Conservation (phyloP, 257 asterid species). For the Nicotiana tabacum region DNA sequence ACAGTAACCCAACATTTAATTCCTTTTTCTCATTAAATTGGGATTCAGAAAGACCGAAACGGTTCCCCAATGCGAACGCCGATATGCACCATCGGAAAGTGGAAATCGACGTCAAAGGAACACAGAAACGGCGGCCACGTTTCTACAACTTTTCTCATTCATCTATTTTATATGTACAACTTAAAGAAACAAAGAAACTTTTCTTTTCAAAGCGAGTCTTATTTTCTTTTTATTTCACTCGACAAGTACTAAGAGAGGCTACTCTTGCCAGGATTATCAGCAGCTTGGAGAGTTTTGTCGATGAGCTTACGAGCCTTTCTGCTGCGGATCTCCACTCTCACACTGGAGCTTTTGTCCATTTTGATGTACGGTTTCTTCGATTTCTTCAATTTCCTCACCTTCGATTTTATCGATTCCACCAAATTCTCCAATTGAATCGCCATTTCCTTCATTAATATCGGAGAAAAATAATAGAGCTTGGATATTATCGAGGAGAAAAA, state of each 20-base stretch:
- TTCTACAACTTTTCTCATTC: background rate
- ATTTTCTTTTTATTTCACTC: background rate
- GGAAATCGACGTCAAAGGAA: background rate
- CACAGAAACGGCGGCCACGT: background rate
- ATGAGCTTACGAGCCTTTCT: constrained; percentile 69
- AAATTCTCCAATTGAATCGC: constrained; percentile 43
- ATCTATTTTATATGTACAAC: background rate
- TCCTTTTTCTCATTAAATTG: background rate
- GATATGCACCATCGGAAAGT: background rate
- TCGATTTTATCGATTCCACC: constrained; percentile 68
- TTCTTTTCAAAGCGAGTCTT: background rate
- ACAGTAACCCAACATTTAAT: background rate
- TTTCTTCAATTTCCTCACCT: constrained; percentile 67
- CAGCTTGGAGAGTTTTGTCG: constrained; percentile 73
- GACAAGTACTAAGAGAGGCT: constrained; percentile 15
- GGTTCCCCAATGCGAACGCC: background rate
- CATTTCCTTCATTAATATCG: background rate
- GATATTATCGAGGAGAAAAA: background rate
- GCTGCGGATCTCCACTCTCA: constrained; percentile 82
- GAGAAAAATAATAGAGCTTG: background rate
- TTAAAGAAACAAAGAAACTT: background rate
- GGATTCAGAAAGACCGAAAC: background rate
- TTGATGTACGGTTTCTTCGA: constrained; percentile 75
- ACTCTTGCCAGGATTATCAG: constrained; percentile 67
- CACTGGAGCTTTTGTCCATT: constrained; percentile 87